These are phyloP conservation scores for Viridothelium virens DNA, from an alignment of 495 filamentous ascomycete species.

Conservation along the genomic window DNA sequence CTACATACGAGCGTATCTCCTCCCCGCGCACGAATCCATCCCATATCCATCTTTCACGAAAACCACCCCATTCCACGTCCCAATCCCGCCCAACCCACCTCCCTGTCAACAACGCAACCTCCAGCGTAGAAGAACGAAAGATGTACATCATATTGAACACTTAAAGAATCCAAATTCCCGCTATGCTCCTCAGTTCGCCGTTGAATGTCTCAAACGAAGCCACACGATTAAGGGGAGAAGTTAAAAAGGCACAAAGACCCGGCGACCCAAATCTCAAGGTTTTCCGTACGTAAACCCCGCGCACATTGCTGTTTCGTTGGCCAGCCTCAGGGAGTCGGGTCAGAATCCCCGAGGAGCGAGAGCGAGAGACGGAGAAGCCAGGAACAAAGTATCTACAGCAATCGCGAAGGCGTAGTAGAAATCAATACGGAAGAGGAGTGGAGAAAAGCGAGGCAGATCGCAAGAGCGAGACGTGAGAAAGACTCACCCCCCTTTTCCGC, in stretches of 20 bases:
- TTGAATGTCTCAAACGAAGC: not conserved
- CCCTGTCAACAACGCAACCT: not conserved
- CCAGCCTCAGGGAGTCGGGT: no score
- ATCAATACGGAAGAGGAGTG: not conserved
- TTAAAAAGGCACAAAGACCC: not conserved
- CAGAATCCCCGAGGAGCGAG: not conserved
- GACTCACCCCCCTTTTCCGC: no score
- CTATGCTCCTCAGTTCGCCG: not conserved
- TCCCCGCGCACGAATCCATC: not conserved
- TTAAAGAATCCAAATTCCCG: not conserved
- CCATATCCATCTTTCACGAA: not conserved
- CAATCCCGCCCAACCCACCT: not conserved
- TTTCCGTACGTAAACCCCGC: not conserved
- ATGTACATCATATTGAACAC: not conserved
- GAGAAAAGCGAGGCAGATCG: not conserved
- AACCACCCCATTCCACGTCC: not conserved
- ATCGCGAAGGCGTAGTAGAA: not conserved
- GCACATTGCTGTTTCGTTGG: not conserved
- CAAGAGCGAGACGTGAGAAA: not conserved
- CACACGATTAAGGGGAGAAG: not conserved
- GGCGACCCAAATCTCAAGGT: not conserved
- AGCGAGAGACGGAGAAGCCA: not conserved
- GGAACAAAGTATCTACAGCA: slow-evolving; percentile 7
- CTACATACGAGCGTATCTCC: not conserved
- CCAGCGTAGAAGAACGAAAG: not conserved